Base-by-base conservation (phyloP, 768 basidiomycete genomes). In the Mycena albidolilacea region DNA sequence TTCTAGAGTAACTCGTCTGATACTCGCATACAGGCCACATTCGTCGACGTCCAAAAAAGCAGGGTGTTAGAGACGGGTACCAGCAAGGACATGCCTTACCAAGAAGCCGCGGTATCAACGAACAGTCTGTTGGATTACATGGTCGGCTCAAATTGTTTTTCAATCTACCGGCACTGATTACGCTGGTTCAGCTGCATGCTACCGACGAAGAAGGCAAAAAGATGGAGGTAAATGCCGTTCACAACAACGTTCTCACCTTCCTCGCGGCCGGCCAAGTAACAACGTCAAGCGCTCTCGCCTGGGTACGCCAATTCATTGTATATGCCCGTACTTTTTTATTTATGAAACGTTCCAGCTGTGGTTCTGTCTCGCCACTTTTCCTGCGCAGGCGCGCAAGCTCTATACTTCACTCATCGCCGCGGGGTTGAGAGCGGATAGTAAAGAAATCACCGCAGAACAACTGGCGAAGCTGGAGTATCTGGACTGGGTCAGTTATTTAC, bases 261-360 rank as follows among this genome's bases (percentile, higher is more conserved):
- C 69, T 74, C 10, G 59, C 54, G 1, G 73, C 73, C 3, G 73
- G 73, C 8, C 73, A 74, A n/a, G 73, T 74, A 7, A 74, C 73
- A 3, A 71, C 69, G 35, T 74, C 73, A 5, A 71, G 69, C 30
- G 73, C 69, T 8, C 62, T 74, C 0, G 38, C 65, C 1, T 74
- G 73, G 73, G 73, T 74, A 23, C 0, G 60, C 21, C 21, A n/a
- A n/a, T 10, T 19, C 7, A 38, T 17, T 14, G 37, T n/a, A n/a
- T n/a, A n/a, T n/a, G n/a, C n/a, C n/a, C 21, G 3, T 30, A 37
- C 1, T 23, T 15, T 11, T 7, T 3, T 2, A 0, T n/a, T 39
- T 12, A 23, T 38, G 35, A 8, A 10, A 38, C 8, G 15, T 12
- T 8, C 4, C 52, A 74, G 73, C 59, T 74, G 0, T 74, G 73